These are phyloP conservation scores for Leptodontidium sp. DNA, from an alignment of 2,329 filamentous ascomycete species.

Conservation along the genomic window DNA sequence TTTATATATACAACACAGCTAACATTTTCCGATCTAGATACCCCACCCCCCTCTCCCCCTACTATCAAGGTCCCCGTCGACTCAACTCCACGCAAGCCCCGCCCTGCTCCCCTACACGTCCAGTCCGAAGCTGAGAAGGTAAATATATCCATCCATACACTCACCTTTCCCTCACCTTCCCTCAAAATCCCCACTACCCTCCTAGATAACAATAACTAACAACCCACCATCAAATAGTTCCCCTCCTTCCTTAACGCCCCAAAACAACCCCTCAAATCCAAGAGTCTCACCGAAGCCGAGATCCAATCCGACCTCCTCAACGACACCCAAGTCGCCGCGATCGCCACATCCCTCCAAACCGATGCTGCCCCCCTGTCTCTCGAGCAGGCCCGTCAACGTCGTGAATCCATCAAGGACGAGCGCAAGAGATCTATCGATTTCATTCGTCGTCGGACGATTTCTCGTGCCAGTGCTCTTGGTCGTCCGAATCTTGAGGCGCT, in stretches of 20 bases:
- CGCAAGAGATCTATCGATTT: conserved; percentile 33
- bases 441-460: conserved; percentile 31
- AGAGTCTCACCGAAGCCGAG: conserved; percentile 30
- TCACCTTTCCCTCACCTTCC: not conserved
- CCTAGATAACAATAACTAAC: not conserved
- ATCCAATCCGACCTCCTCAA: conserved; percentile 22
- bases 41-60: not conserved
- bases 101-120: not conserved
- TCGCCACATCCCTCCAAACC: conserved; percentile 18
- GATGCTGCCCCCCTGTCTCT: conserved; percentile 30
- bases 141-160: not conserved
- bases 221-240: not conserved
- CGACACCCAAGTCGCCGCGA: conserved; percentile 7
- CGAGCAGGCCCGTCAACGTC: conserved; percentile 32
- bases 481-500: conserved; percentile 14
- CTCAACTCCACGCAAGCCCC: not conserved
- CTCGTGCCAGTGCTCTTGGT: conserved; percentile 16
- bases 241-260: not conserved
- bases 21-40: not conserved
- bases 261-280: conserved; percentile 21
- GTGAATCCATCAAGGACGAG: conserved; percentile 33
- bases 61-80: not conserved
- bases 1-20: not conserved
- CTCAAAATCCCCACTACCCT: not conserved
- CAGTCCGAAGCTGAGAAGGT: conserved; percentile 24